Percentiles rank a stretch among this genome's conserved stretches.
Evolutionary conservation across 1,139 yeast species (phyloP).

Genomic region (Suhomyces maxii): DNA sequence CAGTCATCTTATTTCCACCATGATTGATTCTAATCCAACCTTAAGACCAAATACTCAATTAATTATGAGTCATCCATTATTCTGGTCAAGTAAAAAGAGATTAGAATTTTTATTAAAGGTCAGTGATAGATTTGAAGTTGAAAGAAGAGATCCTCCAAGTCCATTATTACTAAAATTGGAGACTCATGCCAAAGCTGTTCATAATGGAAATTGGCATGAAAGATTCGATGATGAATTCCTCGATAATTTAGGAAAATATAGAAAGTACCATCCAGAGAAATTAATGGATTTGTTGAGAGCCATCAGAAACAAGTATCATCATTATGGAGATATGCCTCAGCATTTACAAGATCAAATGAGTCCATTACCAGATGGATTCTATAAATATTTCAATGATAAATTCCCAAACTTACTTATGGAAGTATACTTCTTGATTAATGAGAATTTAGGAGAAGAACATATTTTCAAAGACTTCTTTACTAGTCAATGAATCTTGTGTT

Average conservation of each 20-base stretch:
- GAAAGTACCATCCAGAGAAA: slow-evolving; percentile 79
- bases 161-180: slow-evolving; percentile 63
- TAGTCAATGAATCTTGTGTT: slow-evolving; percentile 7
- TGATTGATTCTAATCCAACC: slow-evolving; percentile 71
- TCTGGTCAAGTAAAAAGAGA: slow-evolving; percentile 77
- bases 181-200: slow-evolving; percentile 54
- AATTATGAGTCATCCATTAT: slow-evolving; percentile 81
- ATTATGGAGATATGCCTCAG: slow-evolving; percentile 83
- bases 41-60: slow-evolving; percentile 70
- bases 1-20: slow-evolving; percentile 63
- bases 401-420: slow-evolving; percentile 82
- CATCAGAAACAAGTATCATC: slow-evolving; percentile 88
- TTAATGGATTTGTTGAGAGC: slow-evolving; percentile 87
- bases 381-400: slow-evolving; percentile 65
- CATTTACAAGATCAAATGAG: slow-evolving; percentile 62
- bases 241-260: slow-evolving; percentile 83
- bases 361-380: slow-evolving; percentile 82
- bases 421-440: slow-evolving; percentile 64
- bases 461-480: slow-evolving; percentile 54
- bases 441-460: slow-evolving; percentile 60
- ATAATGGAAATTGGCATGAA: slow-evolving; percentile 74
- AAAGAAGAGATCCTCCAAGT: slow-evolving; percentile 85
- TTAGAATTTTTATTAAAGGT: slow-evolving; percentile 81
- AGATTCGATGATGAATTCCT: slow-evolving; percentile 69
- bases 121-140: slow-evolving; percentile 89